Evolutionary conservation across 148 eudicot species (phyloP), one percentile per base, ranked within the genome.

Genomic region (Rhododendron williamsianum): DNA sequence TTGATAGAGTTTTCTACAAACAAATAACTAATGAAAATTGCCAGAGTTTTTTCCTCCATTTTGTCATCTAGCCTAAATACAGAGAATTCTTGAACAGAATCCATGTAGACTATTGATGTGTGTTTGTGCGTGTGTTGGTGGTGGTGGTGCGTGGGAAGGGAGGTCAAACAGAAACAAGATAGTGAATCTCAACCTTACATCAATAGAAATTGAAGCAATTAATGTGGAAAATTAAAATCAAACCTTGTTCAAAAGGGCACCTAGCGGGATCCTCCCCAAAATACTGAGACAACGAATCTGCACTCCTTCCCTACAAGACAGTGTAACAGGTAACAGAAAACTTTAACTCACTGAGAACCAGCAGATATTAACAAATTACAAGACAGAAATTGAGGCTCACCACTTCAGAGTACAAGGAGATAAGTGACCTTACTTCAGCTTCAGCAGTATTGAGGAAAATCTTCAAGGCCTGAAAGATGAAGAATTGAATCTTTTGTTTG

Each of bases 201-300:
- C 78, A 25, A 45, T 23, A 79, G 36, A 84, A 15, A 82, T n/a
- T 25, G 41, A 12, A 81, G 69, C 33, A 81, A 65, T 54, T 58
- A 83, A 49, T 73, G 38, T 43, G 23, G 60, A 69, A 79, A 23
- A 54, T 54, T 23, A 2, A 81, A 87, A 87, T 78, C 94, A 87
- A 80, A 97, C 99, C 99, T 97, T 97, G 99, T 90, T 97, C 99
- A 89, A 97, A 97, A 67, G 99, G 98, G 84, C 99, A 97, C 72
- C 96, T 91, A 81, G 98, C 98, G 46, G 98, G 98, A 91, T 97
- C 99, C 90, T 97, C 99, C 77, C 99, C 99, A 80, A 97, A 95
- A 91, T 97, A 97, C 89, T 91, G 94, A 72, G 95, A 97, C 58
- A 97, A 89, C 77, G 99, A 92, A 88, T 97, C 98, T 69, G 99